Evolutionary conservation across 805 yeast species (phyloP).

Genomic region (Ogataea ganodermae): DNA sequence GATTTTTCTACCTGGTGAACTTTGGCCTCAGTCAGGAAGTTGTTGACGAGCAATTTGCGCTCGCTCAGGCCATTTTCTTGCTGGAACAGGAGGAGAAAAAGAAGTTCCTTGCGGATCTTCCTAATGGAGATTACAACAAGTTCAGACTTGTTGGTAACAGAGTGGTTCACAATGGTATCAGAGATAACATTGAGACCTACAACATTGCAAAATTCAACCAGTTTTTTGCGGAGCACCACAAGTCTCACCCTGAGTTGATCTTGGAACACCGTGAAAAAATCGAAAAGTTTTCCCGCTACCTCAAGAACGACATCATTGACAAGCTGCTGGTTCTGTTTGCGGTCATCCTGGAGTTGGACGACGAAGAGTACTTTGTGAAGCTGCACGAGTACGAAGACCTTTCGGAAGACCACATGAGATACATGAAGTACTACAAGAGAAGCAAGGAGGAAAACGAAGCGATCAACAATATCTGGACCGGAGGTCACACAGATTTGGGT

Average conservation of each 20-base stretch:
- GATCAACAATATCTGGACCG: slow-evolving; percentile 37
- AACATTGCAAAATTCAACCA: slow-evolving; percentile 38
- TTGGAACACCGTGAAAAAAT: slow-evolving; percentile 9
- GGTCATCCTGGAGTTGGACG: slow-evolving; percentile 35
- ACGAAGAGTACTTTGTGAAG: slow-evolving; percentile 37
- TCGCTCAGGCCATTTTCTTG: slow-evolving; percentile 34
- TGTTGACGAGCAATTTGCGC: slow-evolving; percentile 31
- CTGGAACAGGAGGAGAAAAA: slow-evolving; percentile 34
- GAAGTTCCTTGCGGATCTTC: slow-evolving; percentile 31
- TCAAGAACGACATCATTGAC: slow-evolving; percentile 5
- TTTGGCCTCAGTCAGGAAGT: slow-evolving; percentile 33
- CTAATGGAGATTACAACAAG: slow-evolving; percentile 37
- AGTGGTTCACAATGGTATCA: slow-evolving; percentile 34
- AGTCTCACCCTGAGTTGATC: slow-evolving; percentile 8
- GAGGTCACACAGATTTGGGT: slow-evolving; percentile 42
- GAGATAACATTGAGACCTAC: slow-evolving; percentile 35
- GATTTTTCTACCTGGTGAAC: slow-evolving; percentile 36
- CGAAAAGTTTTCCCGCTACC: slow-evolving; percentile 9
- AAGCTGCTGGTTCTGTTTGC: slow-evolving; percentile 37
- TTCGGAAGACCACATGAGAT: slow-evolving; percentile 39
- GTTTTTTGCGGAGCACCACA: slow-evolving; percentile 21
- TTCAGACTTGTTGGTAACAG: slow-evolving; percentile 37
- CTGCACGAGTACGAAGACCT: slow-evolving; percentile 37
- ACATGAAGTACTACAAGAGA: slow-evolving; percentile 37
- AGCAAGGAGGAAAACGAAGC: slow-evolving; percentile 33